phyloP scores from a whole-genome alignment of 177 flowering plant genomes.

The Vitis hybrid region DNA sequence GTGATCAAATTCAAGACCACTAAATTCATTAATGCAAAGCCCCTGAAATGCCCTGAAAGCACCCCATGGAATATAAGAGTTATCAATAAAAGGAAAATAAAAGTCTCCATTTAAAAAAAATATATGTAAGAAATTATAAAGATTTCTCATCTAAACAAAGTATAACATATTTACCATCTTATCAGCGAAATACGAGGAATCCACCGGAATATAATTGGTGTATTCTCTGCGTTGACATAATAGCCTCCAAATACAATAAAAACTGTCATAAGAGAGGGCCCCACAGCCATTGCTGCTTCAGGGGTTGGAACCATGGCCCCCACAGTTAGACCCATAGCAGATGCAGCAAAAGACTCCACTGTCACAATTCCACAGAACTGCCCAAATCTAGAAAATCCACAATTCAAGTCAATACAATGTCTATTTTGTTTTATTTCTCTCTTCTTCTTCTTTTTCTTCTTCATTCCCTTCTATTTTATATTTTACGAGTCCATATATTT shows the following conservation, averaged over 20 bases:
- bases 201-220: constrained; percentile 93
- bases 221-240: constrained; percentile 86
- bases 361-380: constrained; percentile 92
- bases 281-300: constrained; percentile 97
- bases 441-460: too few relatives aligned
- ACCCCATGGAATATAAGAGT: background rate
- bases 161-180: constrained; percentile 62
- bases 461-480: too few relatives aligned
- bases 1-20: constrained; percentile 80
- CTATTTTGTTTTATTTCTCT: too few relatives aligned
- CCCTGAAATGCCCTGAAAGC: constrained; percentile 94
- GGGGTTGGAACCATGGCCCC: constrained; percentile 96
- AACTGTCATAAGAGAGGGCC: constrained; percentile 98
- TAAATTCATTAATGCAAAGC: constrained; percentile 91
- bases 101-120: background rate
- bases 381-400: constrained; percentile 63
- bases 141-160: background rate
- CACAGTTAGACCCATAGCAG: constrained; percentile 98
- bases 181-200: constrained; percentile 92
- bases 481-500: too few relatives aligned
- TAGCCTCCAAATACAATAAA: constrained; percentile 97
- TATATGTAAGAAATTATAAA: too few relatives aligned
- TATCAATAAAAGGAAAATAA: constrained; percentile 1
- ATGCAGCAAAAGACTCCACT: constrained; percentile 92
- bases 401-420: constrained; percentile 10